phyloP scores from a whole-genome alignment of 352 stramenopile genomes.

The Phytophthora capsici region DNA sequence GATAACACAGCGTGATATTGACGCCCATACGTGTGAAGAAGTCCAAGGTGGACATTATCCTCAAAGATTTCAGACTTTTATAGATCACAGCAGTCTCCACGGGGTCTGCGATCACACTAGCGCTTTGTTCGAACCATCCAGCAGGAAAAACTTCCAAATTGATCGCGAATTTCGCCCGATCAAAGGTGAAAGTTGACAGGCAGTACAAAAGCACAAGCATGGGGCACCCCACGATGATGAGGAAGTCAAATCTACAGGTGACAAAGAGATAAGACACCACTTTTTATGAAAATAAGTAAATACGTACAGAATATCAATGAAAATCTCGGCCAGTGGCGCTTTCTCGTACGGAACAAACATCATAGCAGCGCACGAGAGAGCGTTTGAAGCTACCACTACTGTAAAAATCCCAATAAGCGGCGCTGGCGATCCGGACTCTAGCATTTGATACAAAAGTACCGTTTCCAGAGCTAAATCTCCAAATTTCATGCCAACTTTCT shows the following conservation, averaged over 20 bases:
- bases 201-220: conserved; percentile 35
- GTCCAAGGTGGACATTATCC: conserved; percentile 32
- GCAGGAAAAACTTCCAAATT: conserved; percentile 28
- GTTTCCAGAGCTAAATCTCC: conserved; percentile 25
- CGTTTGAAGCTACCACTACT: conserved; percentile 22
- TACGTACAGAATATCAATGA: conserved; percentile 41
- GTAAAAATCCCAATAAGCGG: conserved; percentile 24
- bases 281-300: no score
- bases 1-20: conserved; percentile 31
- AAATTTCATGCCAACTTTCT: conserved; percentile 31
- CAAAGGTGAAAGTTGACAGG: conserved; percentile 31
- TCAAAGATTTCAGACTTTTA: conserved; percentile 39
- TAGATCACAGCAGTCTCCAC: conserved; percentile 31
- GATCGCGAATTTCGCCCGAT: conserved; percentile 24
- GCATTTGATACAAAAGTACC: conserved; percentile 30
- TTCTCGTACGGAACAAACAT: conserved; percentile 27
- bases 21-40: conserved; percentile 43
- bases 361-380: conserved; percentile 13
- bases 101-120: conserved; percentile 30
- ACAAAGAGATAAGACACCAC: neutral
- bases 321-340: conserved; percentile 12
- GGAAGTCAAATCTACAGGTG: conserved; percentile 35
- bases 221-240: conserved; percentile 27
- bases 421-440: conserved; percentile 26
- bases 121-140: conserved; percentile 36